Percentiles rank a stretch among this genome's conserved stretches.
These are phyloP conservation scores for Fonsecaea multimorphosa DNA, from an alignment of 2,329 filamentous ascomycete genomes.

Conservation along the genomic window DNA sequence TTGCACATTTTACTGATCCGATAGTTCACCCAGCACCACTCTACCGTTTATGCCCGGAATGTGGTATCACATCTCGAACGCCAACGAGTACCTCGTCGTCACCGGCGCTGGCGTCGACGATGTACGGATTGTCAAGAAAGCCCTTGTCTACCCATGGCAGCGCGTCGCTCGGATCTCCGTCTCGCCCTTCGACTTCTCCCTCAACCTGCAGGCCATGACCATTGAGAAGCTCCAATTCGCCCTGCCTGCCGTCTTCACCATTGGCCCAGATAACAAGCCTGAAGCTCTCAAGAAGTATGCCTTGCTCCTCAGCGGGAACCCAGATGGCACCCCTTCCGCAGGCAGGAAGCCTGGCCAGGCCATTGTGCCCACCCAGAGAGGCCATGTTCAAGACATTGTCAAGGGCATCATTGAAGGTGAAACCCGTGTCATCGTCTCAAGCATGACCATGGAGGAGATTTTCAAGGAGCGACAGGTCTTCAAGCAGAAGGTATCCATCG, in stretches of 20 bases:
- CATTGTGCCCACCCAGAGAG: slow-evolving; percentile 55
- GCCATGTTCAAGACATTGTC: slow-evolving; percentile 82
- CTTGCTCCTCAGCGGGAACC: slow-evolving; percentile 73
- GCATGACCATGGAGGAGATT: slow-evolving; percentile 93
- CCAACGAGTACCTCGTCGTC: slow-evolving; percentile 85
- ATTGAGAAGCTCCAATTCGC: slow-evolving; percentile 84
- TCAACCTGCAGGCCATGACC: slow-evolving; percentile 86
- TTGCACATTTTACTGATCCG: not conserved
- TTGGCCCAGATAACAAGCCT: slow-evolving; percentile 75
- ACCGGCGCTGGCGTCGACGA: slow-evolving; percentile 77
- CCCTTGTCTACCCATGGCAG: slow-evolving; percentile 74
- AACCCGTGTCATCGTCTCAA: slow-evolving; percentile 79
- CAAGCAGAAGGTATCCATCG: slow-evolving; percentile 65
- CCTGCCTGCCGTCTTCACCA: slow-evolving; percentile 83
- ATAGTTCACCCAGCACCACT: not conserved
- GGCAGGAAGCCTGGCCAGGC: slow-evolving; percentile 44
- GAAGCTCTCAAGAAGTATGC: slow-evolving; percentile 81
- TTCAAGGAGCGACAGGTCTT: slow-evolving; percentile 78
- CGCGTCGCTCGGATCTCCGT: slow-evolving; percentile 54
- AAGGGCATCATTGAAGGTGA: slow-evolving; percentile 91
- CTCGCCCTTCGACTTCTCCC: slow-evolving; percentile 73
- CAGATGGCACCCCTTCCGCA: slow-evolving; percentile 51
- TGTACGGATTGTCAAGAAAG: slow-evolving; percentile 79
- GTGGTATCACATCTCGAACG: slow-evolving; percentile 71
- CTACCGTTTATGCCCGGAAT: slow-evolving; percentile 15